A percentile compares a stretch with the other conserved stretches of the same genome.
Conservation (phyloP, 2,329 filamentous ascomycete species). For the Arthrobotrys entomopaga region DNA sequence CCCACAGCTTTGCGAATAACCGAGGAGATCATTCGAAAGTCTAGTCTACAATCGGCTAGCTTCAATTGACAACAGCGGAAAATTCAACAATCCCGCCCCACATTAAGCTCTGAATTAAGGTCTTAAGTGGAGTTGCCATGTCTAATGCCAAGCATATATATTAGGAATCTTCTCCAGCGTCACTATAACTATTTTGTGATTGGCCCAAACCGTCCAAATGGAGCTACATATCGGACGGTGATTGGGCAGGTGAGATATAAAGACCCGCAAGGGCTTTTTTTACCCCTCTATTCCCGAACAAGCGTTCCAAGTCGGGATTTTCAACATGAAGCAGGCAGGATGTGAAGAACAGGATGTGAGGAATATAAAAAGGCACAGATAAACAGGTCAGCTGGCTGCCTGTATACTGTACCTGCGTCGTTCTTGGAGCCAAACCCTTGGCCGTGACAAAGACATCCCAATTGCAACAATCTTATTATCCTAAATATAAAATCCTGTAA, state of each 20-base stretch:
- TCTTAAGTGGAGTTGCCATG: background rate
- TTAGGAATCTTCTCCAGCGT: background rate
- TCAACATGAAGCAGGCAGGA: too few species aligned
- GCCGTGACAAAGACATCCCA: too few species aligned
- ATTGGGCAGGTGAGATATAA: background rate
- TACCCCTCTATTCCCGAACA: constrained; percentile 2
- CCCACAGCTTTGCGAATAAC: background rate
- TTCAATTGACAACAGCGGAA: background rate
- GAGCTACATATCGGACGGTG: background rate
- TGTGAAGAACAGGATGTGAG: too few species aligned
- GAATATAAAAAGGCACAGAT: too few species aligned
- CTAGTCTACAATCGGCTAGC: constrained; percentile 4
- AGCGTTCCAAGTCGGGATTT: too few species aligned
- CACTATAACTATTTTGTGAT: background rate
- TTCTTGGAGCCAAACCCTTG: too few species aligned
- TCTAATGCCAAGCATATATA: background rate
- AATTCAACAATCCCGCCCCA: background rate
- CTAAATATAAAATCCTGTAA: background rate
- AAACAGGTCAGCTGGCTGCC: too few species aligned
- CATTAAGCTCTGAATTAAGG: background rate
- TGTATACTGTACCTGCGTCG: too few species aligned
- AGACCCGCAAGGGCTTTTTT: background rate
- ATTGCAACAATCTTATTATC: background rate
- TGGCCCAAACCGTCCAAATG: background rate
- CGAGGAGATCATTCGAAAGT: background rate